These are phyloP conservation scores for Nicotiana tabacum DNA, from an alignment of 257 asterid species.

Conservation along the genomic window DNA sequence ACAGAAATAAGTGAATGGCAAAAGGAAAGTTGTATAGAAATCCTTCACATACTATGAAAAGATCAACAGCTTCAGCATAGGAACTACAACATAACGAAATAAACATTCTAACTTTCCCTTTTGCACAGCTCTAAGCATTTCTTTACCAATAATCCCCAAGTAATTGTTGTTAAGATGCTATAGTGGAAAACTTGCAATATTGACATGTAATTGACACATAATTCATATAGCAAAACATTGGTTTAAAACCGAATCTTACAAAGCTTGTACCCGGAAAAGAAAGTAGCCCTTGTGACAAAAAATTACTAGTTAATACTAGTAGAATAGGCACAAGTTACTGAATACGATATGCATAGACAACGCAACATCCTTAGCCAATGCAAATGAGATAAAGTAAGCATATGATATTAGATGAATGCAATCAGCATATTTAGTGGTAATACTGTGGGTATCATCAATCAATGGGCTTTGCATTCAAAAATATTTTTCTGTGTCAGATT, in stretches of 20 bases:
- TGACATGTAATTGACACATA: not conserved
- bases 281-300: not conserved
- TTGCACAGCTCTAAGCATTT: not conserved
- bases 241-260: not conserved
- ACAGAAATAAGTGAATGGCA: not conserved
- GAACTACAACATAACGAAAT: not conserved
- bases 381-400: not conserved
- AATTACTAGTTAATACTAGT: not conserved
- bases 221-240: not conserved
- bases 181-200: not conserved
- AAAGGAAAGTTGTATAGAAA: not conserved
- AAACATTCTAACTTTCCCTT: not conserved
- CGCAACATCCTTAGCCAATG: not conserved
- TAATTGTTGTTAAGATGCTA: not conserved
- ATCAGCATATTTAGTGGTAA: not conserved
- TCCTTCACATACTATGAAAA: not conserved
- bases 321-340: not conserved
- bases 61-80: not conserved
- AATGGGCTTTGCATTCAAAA: not conserved
- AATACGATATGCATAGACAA: not conserved
- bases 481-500: not conserved
- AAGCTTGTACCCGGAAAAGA: not conserved
- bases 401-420: not conserved
- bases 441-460: not conserved
- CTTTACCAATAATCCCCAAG: not conserved